These are phyloP conservation scores for Acidiella bohemica DNA, from an alignment of 495 filamentous ascomycete genomes.

Conservation along the genomic window DNA sequence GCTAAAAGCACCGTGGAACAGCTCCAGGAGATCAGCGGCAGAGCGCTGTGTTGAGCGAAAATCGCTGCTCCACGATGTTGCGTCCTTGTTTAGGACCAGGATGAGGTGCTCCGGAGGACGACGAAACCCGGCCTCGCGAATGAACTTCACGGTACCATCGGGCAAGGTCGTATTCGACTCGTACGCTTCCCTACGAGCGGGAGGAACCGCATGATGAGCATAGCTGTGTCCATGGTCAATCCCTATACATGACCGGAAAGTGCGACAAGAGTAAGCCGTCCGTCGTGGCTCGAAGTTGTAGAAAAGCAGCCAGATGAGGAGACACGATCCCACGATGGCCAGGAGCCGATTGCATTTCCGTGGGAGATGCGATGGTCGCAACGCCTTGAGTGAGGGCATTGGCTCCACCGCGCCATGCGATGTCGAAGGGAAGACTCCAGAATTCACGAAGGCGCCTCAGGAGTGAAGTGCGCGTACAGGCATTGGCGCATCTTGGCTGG, in stretches of 20 bases:
- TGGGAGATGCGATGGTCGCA: background rate
- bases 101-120: conserved; percentile 7
- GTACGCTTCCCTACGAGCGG: background rate
- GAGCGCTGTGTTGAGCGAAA: conserved; percentile 5
- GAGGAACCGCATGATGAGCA: background rate
- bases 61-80: conserved; percentile 9
- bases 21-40: conserved; percentile 4
- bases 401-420: too few relatives aligned
- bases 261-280: conserved; percentile 12
- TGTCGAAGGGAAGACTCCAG: too few relatives aligned
- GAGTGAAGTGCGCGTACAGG: too few relatives aligned
- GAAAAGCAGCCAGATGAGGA: conserved; percentile 1
- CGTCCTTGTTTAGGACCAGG: conserved; percentile 2
- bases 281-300: conserved; percentile 7
- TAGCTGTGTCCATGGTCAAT: background rate
- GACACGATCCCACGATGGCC: background rate
- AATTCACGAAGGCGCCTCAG: too few relatives aligned
- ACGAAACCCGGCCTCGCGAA: too few relatives aligned
- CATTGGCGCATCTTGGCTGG: too few relatives aligned
- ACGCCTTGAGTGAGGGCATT: too few relatives aligned
- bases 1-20: background rate
- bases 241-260: conserved; percentile 5
- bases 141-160: conserved; percentile 5
- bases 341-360: background rate
- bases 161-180: too few relatives aligned